phyloP scores from a whole-genome alignment of 148 eudicot species.

The Rhododendron kiyosumense region DNA sequence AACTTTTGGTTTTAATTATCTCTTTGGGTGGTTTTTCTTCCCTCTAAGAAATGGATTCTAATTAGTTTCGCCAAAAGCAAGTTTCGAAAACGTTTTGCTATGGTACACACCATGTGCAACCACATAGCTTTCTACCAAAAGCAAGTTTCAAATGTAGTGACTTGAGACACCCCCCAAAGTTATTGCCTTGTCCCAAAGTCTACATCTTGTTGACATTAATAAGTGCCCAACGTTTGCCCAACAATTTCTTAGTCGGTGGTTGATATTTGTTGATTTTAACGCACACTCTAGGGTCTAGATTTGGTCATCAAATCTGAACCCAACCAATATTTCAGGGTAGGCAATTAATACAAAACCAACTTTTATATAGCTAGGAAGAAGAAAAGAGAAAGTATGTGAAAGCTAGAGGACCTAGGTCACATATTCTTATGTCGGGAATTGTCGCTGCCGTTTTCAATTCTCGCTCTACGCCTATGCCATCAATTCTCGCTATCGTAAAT shows the following conservation, averaged over 20 bases:
- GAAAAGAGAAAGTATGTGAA: not conserved
- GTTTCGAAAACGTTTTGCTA: no score
- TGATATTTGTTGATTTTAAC: not conserved
- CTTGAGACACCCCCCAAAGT: no score
- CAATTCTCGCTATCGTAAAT: no score
- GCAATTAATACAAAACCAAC: not conserved
- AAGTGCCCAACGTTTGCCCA: not conserved
- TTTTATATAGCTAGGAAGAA: not conserved
- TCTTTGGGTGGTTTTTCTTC: no score
- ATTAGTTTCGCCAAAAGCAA: no score
- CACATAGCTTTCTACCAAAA: no score
- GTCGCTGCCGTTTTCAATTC: no score
- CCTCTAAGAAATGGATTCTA: no score
- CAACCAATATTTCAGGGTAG: not conserved
- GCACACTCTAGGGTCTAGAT: not conserved
- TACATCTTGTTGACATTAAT: not conserved
- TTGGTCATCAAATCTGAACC: not conserved
- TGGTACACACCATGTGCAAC: no score
- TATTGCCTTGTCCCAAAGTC: not conserved
- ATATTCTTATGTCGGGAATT: not conserved
- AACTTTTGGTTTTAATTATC: no score
- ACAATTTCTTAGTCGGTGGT: not conserved
- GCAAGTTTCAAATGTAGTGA: no score
- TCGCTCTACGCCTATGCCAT: not conserved
- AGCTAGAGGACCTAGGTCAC: not conserved